Evolutionary conservation across 176 grass and related monocot genomes (phyloP).

Genomic region (Eleusine coracana): DNA sequence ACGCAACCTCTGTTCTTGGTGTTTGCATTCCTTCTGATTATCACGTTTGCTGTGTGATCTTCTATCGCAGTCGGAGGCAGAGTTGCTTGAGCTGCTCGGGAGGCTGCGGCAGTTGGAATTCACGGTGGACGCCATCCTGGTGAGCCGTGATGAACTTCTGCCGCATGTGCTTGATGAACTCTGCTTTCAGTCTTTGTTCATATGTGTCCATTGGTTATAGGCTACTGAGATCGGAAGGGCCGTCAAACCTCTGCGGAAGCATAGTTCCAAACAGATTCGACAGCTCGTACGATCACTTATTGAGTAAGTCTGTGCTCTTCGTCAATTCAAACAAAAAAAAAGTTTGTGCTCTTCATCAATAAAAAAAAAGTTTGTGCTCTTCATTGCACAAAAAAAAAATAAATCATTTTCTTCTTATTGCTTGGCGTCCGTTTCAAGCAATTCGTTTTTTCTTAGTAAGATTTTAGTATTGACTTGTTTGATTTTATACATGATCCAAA

Average conservation of each 20-base stretch:
- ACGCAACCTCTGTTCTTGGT: background rate
- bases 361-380: background rate
- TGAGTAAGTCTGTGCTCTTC: conserved; percentile 42
- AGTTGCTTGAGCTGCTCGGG: conserved; percentile 50
- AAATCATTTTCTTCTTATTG: background rate
- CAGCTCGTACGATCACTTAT: conserved; percentile 60
- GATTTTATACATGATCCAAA: conserved; percentile 24
- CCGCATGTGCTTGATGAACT: conserved; percentile 25
- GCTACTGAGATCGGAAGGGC: conserved; percentile 66
- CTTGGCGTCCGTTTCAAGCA: background rate
- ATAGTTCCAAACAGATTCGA: conserved; percentile 58
- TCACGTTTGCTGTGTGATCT: background rate
- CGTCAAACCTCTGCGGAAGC: conserved; percentile 51
- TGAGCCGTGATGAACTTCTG: conserved; percentile 30
- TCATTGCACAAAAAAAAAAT: background rate
- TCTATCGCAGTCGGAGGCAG: conserved; percentile 58
- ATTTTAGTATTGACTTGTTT: conserved; percentile 19
- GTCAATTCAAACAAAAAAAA: background rate
- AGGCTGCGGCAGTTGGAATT: conserved; percentile 60
- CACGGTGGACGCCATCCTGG: conserved; percentile 60
- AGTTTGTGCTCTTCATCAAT: background rate
- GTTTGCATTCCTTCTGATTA: conserved; percentile 22
- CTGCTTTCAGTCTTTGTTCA: conserved; percentile 16
- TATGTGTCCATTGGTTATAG: conserved; percentile 38
- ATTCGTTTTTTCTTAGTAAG: background rate